Conservation (phyloP, 2,329 filamentous ascomycete species). For the Fusarium sp. region DNA sequence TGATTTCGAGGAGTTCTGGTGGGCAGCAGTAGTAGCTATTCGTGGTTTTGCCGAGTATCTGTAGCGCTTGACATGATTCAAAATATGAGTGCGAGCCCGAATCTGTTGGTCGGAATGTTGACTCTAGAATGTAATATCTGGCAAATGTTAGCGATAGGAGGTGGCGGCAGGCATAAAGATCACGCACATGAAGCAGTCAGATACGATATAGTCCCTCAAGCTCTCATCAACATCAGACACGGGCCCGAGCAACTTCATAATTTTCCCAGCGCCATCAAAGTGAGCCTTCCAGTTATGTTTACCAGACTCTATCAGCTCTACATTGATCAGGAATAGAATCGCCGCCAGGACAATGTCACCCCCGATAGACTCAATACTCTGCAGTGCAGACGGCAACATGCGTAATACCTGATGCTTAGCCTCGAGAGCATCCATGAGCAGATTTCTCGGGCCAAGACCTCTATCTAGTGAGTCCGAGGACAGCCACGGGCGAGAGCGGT, state of each 20-base stretch:
- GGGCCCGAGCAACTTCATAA: constrained; percentile 57
- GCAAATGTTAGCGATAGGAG: constrained; percentile 14
- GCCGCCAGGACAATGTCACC: constrained; percentile 59
- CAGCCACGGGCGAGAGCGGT: constrained; percentile 52
- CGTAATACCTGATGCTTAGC: constrained; percentile 60
- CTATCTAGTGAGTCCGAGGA: constrained; percentile 43
- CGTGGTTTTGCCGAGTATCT: constrained; percentile 54
- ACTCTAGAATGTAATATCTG: constrained; percentile 60
- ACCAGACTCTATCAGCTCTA: constrained; percentile 63
- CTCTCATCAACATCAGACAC: constrained; percentile 49
- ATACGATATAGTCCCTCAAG: constrained; percentile 59
- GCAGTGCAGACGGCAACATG: constrained; percentile 56
- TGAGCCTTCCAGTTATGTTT: constrained; percentile 61
- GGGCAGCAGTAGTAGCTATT: constrained; percentile 62
- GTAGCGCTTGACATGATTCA: constrained; percentile 51
- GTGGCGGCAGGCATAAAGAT: neutral
- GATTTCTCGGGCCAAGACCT: constrained; percentile 42
- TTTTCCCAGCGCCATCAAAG: constrained; percentile 58
- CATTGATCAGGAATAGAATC: constrained; percentile 62
- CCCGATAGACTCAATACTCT: constrained; percentile 52
- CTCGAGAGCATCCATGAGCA: constrained; percentile 58
- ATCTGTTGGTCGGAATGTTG: constrained; percentile 55
- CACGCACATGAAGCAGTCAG: constrained; percentile 60
- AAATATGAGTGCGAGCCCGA: constrained; percentile 51
- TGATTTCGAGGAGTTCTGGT: constrained; percentile 57